phyloP scores from a whole-genome alignment of 352 stramenopile genomes.

The Ochromonadaceae sp. region DNA sequence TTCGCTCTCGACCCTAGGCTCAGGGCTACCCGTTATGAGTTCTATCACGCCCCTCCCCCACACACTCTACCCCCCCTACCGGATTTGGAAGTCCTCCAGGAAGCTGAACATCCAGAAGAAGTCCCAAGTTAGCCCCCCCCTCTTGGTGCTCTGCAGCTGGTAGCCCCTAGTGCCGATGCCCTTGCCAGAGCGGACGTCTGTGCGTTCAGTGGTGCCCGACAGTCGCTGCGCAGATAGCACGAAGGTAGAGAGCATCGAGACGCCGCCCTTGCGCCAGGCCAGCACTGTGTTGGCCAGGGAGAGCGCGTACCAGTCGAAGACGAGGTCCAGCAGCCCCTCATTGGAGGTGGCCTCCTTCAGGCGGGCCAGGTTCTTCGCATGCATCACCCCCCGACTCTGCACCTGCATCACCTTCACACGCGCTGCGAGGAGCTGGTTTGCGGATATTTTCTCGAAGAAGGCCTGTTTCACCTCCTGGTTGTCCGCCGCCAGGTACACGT shows the following conservation, averaged over 20 bases:
- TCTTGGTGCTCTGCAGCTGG: background rate
- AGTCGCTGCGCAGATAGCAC: slow-evolving; percentile 8
- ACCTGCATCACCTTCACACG: too few relatives aligned
- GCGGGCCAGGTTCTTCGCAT: too few relatives aligned
- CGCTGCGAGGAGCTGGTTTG: too few relatives aligned
- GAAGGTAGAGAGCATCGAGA: slow-evolving; percentile 1
- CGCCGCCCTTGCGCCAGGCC: slow-evolving; percentile 5
- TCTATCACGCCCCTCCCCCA: too few relatives aligned
- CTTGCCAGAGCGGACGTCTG: background rate
- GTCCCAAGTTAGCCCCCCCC: background rate
- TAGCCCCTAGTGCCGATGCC: background rate
- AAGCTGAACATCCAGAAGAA: slow-evolving; percentile 11
- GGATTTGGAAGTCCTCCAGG: slow-evolving; percentile 7
- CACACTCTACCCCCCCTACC: too few relatives aligned
- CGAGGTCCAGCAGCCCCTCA: too few relatives aligned
- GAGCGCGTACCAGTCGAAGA: slow-evolving; percentile 16
- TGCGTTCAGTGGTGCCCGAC: slow-evolving; percentile 3
- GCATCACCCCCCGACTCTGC: too few relatives aligned
- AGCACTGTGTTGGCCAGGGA: background rate
- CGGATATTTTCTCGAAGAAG: too few relatives aligned
- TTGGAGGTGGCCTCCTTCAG: too few relatives aligned
- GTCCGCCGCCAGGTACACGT: slow-evolving; percentile 11
- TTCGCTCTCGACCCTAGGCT: too few relatives aligned
- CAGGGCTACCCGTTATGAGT: too few relatives aligned
- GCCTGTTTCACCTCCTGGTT: slow-evolving; percentile 7